Evolutionary conservation across 2,329 filamentous ascomycete genomes (phyloP), one percentile per base, ranked within the genome.

Genomic region (Trichophyton rubrum): DNA sequence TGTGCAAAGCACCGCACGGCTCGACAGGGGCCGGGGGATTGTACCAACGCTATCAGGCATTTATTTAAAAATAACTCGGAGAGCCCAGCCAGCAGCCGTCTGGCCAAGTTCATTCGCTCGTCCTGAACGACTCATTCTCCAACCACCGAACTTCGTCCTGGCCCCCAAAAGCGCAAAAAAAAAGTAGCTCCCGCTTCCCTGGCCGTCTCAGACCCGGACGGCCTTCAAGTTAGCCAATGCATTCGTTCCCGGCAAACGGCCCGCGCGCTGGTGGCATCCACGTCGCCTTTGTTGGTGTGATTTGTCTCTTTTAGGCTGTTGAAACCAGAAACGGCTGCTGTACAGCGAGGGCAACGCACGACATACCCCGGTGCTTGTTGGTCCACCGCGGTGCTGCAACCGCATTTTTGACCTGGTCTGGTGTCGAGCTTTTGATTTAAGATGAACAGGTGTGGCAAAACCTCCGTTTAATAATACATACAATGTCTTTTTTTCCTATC

Each of bases 361-460:
- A 24, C 49, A 33, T 30, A 53, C 49, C 49, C 49, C 30, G 22
- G 49, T 53, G 49, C 49, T 53, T 53, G 49, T 15, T 53, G 49
- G 49, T 24, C 49, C 45, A 51, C 45, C 24, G 13, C 22, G 22
- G 22, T 53, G 49, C 49, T 53, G 49, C 13, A 53, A 53, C 49
- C 13, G 49, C 49, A 33, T 53, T 24, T 53, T 33, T 53, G 49
- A 33, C 49, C 49, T 53, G 22, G 49, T 53, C 49, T 53, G 49
- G 30, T 33, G 15, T 30, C 20, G 27, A 33, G 49, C 49, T 13
- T 53, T 17, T 33, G 49, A 24, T 53, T 33, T 53, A 53, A 53
- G 49, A 53, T 53, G 49, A 53, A 53, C 49, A 53, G 49, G 49
- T 53, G 49, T 53, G 49, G 49, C 49, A 53, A 53, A 53, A 33